Evolutionary conservation across 2,329 filamentous ascomycete species (phyloP).

Genomic region (Trichophyton equinum): DNA sequence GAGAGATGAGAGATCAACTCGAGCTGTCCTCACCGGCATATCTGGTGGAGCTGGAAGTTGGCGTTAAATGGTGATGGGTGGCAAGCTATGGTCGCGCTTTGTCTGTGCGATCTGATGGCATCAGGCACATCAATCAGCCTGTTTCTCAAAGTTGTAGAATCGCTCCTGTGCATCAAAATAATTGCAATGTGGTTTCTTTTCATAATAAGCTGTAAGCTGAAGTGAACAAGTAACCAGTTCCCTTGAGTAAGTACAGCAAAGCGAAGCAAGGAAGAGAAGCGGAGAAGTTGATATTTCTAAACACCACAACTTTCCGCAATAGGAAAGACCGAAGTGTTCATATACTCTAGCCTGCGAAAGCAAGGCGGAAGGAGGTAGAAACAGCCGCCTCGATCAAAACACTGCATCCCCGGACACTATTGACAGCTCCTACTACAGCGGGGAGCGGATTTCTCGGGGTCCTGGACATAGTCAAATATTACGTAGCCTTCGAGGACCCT

Average conservation of each 20-base stretch:
- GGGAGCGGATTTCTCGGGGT: too few species aligned
- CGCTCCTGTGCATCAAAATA: too few species aligned
- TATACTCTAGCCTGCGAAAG: neutral
- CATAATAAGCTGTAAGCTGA: too few species aligned
- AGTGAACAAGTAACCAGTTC: too few species aligned
- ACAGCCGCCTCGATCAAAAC: too few species aligned
- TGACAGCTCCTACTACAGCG: too few species aligned
- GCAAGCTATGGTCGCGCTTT: neutral
- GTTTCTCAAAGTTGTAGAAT: too few species aligned
- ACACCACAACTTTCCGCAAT: neutral
- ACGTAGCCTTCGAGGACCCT: neutral
- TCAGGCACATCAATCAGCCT: neutral
- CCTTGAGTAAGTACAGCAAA: too few species aligned
- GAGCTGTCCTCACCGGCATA: neutral
- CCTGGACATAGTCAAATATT: too few species aligned
- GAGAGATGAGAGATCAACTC: neutral
- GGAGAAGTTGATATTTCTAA: neutral
- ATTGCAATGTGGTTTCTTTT: too few species aligned
- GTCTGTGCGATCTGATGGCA: neutral
- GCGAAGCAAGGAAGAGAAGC: neutral
- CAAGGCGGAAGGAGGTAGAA: neutral
- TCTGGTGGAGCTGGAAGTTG: neutral
- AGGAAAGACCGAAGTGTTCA: neutral
- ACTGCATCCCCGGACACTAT: too few species aligned
- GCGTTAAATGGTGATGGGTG: neutral